Conservation (phyloP, 352 stramenopile genomes). For the Aphanomyces invadans region DNA sequence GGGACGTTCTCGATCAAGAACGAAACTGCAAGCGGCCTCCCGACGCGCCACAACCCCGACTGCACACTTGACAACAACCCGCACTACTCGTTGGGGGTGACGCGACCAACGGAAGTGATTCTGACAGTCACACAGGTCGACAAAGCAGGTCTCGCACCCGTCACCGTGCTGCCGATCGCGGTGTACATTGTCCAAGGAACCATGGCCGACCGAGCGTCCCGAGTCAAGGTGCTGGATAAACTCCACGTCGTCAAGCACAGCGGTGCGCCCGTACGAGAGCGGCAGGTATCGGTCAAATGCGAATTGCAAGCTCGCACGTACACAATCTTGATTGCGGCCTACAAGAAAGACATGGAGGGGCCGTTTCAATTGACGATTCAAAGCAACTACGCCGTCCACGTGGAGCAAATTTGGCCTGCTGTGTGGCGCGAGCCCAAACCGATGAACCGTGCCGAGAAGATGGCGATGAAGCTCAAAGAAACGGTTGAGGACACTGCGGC, state of each 20-base stretch:
- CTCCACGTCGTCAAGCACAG: constrained; percentile 75
- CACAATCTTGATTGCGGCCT: constrained; percentile 80
- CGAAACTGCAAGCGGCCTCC: constrained; percentile 78
- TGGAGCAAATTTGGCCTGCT: constrained; percentile 75
- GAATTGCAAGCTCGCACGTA: constrained; percentile 72
- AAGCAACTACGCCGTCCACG: constrained; percentile 73
- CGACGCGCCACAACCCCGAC: constrained; percentile 69
- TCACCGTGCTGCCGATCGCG: constrained; percentile 56
- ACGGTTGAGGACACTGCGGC: constrained; percentile 50
- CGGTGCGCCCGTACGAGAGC: constrained; percentile 53
- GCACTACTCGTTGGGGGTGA: constrained; percentile 73
- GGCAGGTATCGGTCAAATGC: constrained; percentile 75
- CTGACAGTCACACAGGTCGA: constrained; percentile 83
- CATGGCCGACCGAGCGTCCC: constrained; percentile 46
- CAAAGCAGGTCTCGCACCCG: constrained; percentile 43
- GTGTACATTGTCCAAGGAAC: constrained; percentile 56
- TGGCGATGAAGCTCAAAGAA: constrained; percentile 55
- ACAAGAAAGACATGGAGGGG: constrained; percentile 85
- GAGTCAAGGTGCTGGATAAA: constrained; percentile 51
- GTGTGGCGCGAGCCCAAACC: constrained; percentile 54
- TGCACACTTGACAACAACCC: constrained; percentile 83
- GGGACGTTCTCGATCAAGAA: constrained; percentile 43
- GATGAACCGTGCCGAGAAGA: constrained; percentile 31
- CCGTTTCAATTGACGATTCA: constrained; percentile 80
- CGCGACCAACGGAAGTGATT: constrained; percentile 73